A percentile compares a stretch with the other conserved stretches of the same genome.
Conservation (phyloP, 306 rosid genomes). For the Luffa acutangula region DNA sequence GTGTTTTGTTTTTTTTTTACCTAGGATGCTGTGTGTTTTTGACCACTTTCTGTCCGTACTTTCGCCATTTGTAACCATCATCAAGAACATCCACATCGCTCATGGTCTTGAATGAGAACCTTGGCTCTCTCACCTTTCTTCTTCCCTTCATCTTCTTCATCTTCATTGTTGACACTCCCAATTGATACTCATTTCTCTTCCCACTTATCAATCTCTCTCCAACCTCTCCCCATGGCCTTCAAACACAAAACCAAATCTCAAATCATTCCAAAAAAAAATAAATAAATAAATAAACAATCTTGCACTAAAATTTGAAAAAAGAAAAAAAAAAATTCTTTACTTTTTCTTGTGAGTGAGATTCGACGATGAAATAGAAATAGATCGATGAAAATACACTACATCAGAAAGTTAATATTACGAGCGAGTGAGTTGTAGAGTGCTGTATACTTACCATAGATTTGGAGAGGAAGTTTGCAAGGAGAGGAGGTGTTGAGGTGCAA, state of each 20-base stretch:
- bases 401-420: too few species aligned
- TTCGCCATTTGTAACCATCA: constrained; percentile 99
- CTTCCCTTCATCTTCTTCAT: constrained; percentile 89
- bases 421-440: too few species aligned
- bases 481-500: constrained; percentile 55
- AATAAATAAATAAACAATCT: too few species aligned
- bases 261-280: too few species aligned
- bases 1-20: constrained; percentile 11
- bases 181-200: constrained; percentile 26
- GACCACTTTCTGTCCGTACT: constrained; percentile 97
- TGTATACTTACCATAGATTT: constrained; percentile 55
- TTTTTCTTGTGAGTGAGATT: too few species aligned
- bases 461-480: constrained; percentile 66
- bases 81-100: constrained; percentile 96
- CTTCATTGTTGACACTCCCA: constrained; percentile 61
- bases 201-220: constrained; percentile 30
- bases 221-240: constrained; percentile 60
- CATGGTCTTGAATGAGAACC: constrained; percentile 97
- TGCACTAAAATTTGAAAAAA: too few species aligned
- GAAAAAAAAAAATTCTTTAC: too few species aligned
- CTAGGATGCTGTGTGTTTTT: constrained; percentile 99
- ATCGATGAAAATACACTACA: too few species aligned
- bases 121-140: constrained; percentile 92
- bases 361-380: too few species aligned
- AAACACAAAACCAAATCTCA: neutral